A percentile compares a stretch with the other conserved stretches of the same genome.
Evolutionary conservation across 2,329 filamentous ascomycete genomes (phyloP).

Genomic region (Lachnellula hyalina): DNA sequence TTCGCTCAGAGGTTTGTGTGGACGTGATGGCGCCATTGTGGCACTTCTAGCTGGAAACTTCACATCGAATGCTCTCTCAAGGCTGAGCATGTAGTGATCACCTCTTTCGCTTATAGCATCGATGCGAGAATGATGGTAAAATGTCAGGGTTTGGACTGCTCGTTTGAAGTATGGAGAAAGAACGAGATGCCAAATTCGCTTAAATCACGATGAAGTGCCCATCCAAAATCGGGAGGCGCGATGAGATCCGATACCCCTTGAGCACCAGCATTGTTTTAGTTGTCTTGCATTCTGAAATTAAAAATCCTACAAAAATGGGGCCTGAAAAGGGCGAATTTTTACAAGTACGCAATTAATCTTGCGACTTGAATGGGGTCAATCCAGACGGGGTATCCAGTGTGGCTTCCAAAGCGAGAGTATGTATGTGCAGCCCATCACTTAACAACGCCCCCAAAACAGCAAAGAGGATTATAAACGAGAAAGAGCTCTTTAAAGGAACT

Average conservation of each 20-base stretch:
- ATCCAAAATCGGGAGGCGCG: background rate
- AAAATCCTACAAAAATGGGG: constrained; percentile 12
- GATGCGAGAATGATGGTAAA: background rate
- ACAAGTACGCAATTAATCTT: constrained; percentile 8
- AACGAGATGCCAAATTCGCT: background rate
- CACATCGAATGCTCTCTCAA: too few relatives aligned
- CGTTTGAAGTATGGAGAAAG: background rate
- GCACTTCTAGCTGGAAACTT: too few relatives aligned
- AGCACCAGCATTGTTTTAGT: background rate
- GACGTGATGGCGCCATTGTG: too few relatives aligned
- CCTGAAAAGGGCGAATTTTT: background rate
- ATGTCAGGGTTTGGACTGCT: background rate
- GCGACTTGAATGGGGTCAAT: constrained; percentile 13
- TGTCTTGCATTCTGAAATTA: constrained; percentile 8
- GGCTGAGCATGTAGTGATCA: too few relatives aligned
- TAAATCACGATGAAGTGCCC: background rate
- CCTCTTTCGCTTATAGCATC: too few relatives aligned
- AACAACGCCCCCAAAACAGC: constrained; percentile 17
- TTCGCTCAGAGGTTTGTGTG: too few relatives aligned
- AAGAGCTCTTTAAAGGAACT: constrained; percentile 15
- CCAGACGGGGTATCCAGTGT: constrained; percentile 24
- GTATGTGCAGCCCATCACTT: constrained; percentile 15
- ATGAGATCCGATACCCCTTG: background rate
- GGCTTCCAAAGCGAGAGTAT: constrained; percentile 11
- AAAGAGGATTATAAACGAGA: constrained; percentile 9